Conservation (phyloP, 1,139 yeast genomes). For the Geotrichum klebahnii region DNA sequence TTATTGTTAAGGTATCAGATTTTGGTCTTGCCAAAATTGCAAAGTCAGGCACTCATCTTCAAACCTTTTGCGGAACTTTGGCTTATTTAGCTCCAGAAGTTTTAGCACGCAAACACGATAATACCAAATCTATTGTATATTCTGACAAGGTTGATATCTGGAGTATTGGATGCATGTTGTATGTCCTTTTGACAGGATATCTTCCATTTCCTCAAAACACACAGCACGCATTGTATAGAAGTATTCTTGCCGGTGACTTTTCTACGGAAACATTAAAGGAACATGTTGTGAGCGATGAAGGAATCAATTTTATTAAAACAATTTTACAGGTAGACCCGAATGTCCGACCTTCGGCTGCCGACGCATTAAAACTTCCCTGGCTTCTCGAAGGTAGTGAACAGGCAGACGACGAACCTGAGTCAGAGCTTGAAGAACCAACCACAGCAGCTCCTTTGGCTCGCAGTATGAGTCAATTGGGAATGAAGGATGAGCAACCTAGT, state of each 20-base stretch:
- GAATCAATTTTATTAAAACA: conserved; percentile 62
- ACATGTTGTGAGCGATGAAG: conserved; percentile 58
- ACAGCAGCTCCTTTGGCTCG: conserved; percentile 9
- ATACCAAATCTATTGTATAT: conserved; percentile 40
- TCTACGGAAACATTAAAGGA: conserved; percentile 75
- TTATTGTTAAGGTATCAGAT: conserved; percentile 83
- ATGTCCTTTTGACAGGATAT: conserved; percentile 86
- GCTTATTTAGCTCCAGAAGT: conserved; percentile 96
- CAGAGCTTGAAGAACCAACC: background rate
- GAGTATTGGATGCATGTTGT: conserved; percentile 90
- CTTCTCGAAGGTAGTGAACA: conserved; percentile 37
- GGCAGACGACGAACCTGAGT: conserved; percentile 32
- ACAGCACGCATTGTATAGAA: conserved; percentile 75
- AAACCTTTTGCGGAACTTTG: conserved; percentile 85
- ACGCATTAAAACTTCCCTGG: conserved; percentile 74
- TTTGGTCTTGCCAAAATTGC: conserved; percentile 85
- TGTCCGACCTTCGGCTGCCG: conserved; percentile 62
- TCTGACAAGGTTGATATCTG: conserved; percentile 91
- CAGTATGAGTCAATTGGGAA: conserved; percentile 3
- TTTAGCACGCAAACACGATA: conserved; percentile 43
- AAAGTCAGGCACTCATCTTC: conserved; percentile 71
- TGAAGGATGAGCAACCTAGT: background rate
- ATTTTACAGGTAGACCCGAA: conserved; percentile 73
- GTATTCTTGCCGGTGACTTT: conserved; percentile 71
- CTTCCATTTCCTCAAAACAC: conserved; percentile 91